Conservation (phyloP, 441 rosid species). For the Croton setiger region DNA sequence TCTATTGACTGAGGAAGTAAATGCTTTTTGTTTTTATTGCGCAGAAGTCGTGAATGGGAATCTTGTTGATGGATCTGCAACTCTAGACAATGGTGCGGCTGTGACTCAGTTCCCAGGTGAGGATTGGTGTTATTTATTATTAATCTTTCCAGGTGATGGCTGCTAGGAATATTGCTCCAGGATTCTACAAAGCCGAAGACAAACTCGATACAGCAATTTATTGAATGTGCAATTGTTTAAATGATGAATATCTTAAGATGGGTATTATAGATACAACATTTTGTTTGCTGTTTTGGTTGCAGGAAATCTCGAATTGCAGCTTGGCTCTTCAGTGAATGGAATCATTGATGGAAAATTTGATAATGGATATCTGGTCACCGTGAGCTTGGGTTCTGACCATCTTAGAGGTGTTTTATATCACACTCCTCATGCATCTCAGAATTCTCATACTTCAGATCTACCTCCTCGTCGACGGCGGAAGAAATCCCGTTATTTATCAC, state of each 20-base stretch:
- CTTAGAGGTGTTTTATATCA: conserved; percentile 84
- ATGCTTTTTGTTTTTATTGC: conserved; percentile 8
- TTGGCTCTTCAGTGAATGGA: conserved; percentile 63
- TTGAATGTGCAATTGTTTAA: neutral
- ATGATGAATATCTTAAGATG: neutral
- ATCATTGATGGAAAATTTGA: conserved; percentile 82
- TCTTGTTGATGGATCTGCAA: conserved; percentile 34
- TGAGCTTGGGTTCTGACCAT: conserved; percentile 50
- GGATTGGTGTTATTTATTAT: neutral
- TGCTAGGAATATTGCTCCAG: no score
- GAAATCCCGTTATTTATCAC: conserved; percentile 44
- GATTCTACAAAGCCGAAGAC: no score
- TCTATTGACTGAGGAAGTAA: neutral
- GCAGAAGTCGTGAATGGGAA: conserved; percentile 32
- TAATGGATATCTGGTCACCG: conserved; percentile 70
- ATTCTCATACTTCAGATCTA: conserved; percentile 30
- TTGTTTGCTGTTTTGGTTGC: conserved; percentile 18
- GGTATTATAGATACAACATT: neutral
- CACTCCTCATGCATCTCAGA: conserved; percentile 44
- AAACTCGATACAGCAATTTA: no score
- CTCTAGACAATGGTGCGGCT: conserved; percentile 25
- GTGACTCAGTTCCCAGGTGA: conserved; percentile 26
- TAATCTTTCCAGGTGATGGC: neutral
- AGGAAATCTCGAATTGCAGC: conserved; percentile 40
- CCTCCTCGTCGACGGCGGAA: conserved; percentile 47